Percentiles rank a stretch among this genome's conserved stretches.
phyloP scores from a whole-genome alignment of 352 stramenopile species.

The Pythium apleroticum region DNA sequence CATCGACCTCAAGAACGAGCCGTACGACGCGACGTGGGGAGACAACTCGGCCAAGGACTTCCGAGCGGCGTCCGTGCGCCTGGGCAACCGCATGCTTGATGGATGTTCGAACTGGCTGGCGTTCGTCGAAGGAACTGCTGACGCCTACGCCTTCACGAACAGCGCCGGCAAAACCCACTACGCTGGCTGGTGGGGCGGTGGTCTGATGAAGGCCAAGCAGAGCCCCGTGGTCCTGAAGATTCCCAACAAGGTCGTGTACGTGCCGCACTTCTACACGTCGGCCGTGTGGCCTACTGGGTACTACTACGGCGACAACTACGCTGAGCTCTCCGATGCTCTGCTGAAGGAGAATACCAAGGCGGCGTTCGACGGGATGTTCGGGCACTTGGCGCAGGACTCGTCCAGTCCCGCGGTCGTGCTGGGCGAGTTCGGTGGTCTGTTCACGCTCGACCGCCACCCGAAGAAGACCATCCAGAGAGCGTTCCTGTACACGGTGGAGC shows the following conservation, averaged over 20 bases:
- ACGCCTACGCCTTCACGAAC: conserved; percentile 35
- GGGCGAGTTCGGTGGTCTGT: conserved; percentile 68
- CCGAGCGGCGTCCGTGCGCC: conserved; percentile 38
- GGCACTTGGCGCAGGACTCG: conserved; percentile 24
- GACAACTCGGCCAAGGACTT: conserved; percentile 51
- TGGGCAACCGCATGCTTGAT: conserved; percentile 64
- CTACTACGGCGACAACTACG: conserved; percentile 48
- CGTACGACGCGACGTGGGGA: conserved; percentile 53
- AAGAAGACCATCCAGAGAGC: conserved; percentile 54
- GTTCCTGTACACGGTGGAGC: conserved; percentile 48
- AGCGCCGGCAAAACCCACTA: conserved; percentile 48
- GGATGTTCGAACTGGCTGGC: conserved; percentile 69
- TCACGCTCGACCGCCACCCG: conserved; percentile 44
- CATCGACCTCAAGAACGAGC: conserved; percentile 75
- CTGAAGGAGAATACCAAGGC: conserved; percentile 17
- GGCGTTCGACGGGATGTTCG: conserved; percentile 30
- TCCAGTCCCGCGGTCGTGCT: conserved; percentile 47
- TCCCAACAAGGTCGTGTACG: conserved; percentile 70
- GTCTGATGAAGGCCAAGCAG: conserved; percentile 39
- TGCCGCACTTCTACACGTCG: conserved; percentile 71
- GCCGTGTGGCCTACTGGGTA: conserved; percentile 55
- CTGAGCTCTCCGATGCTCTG: conserved; percentile 38
- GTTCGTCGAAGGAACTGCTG: conserved; percentile 68
- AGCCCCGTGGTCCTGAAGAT: conserved; percentile 42
- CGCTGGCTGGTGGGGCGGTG: conserved; percentile 65